Percentiles rank a stretch among this genome's conserved stretches.
These are phyloP conservation scores for Ligustrum vulgare DNA, from an alignment of 257 asterid species.

Conservation along the genomic window DNA sequence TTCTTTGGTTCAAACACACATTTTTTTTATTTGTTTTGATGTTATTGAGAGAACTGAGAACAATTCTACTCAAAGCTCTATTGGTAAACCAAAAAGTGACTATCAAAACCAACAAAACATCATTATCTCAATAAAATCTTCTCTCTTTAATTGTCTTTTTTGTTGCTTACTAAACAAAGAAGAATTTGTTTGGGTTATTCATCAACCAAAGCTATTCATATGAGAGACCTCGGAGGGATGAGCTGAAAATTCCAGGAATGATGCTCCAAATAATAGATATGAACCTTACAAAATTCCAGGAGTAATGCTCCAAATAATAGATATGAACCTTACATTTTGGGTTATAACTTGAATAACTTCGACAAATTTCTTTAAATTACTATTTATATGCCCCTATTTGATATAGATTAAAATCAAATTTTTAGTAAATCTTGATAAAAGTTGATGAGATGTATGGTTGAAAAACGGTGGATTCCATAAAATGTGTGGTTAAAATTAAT, in stretches of 20 bases:
- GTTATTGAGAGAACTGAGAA: not conserved
- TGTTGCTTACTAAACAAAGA: constrained; percentile 3
- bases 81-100: constrained; percentile 7
- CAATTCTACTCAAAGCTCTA: not conserved
- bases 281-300: not conserved
- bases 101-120: constrained; percentile 6
- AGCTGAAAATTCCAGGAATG: not conserved
- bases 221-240: not conserved
- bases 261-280: not conserved
- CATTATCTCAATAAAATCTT: not conserved
- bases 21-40: not conserved
- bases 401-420: too few relatives aligned
- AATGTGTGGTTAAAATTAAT: too few relatives aligned
- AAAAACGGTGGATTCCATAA: too few relatives aligned
- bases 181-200: not conserved
- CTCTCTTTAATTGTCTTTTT: not conserved
- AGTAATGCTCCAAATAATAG: not conserved
- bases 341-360: not conserved
- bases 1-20: not conserved
- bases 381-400: not conserved
- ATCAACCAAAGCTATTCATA: not conserved
- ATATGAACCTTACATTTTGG: not conserved
- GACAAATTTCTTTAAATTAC: not conserved
- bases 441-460: too few relatives aligned
- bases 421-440: too few relatives aligned